Percentiles rank a stretch among this genome's conserved stretches.
phyloP scores from a whole-genome alignment of 352 stramenopile genomes.

The Globisporangium ultimum region DNA sequence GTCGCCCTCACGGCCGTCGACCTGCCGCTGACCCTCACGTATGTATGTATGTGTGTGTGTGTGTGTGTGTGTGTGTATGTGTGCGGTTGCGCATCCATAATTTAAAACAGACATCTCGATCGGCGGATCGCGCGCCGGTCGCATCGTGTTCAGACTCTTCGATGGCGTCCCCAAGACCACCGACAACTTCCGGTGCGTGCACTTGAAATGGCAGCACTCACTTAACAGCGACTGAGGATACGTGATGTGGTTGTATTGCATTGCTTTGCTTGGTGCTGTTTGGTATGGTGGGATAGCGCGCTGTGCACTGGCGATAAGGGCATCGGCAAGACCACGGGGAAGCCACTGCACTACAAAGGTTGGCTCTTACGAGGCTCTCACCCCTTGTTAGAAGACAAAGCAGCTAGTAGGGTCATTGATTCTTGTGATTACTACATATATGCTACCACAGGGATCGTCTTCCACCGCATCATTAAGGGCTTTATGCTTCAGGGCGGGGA shows the following conservation, averaged over 20 bases:
- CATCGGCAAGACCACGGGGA: slow-evolving; percentile 50
- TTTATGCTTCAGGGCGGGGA: slow-evolving; percentile 87
- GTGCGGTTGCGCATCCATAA: background rate
- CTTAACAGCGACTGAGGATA: too few relatives aligned
- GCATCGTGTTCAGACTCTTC: slow-evolving; percentile 68
- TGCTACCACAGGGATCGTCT: slow-evolving; percentile 40
- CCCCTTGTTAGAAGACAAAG: too few relatives aligned
- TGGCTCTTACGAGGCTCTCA: background rate
- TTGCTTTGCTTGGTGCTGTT: background rate
- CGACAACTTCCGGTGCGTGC: slow-evolving; percentile 56
- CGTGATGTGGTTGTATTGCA: background rate
- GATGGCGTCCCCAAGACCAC: slow-evolving; percentile 47
- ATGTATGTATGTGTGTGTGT: background rate
- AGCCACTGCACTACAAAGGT: slow-evolving; percentile 65
- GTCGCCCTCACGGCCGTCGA: background rate
- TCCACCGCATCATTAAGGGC: slow-evolving; percentile 83
- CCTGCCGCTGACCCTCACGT: background rate
- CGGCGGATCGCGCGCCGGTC: slow-evolving; percentile 62
- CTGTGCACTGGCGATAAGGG: slow-evolving; percentile 73
- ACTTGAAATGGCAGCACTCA: background rate
- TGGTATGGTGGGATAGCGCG: slow-evolving; percentile 12
- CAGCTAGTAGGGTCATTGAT: too few relatives aligned
- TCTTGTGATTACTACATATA: background rate
- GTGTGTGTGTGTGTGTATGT: background rate
- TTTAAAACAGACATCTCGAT: slow-evolving; percentile 86